A percentile compares a stretch with the other conserved stretches of the same genome.
Evolutionary conservation across 1,284 basidiomycete species (phyloP).

Genomic region (Heterobasidion irregulare): DNA sequence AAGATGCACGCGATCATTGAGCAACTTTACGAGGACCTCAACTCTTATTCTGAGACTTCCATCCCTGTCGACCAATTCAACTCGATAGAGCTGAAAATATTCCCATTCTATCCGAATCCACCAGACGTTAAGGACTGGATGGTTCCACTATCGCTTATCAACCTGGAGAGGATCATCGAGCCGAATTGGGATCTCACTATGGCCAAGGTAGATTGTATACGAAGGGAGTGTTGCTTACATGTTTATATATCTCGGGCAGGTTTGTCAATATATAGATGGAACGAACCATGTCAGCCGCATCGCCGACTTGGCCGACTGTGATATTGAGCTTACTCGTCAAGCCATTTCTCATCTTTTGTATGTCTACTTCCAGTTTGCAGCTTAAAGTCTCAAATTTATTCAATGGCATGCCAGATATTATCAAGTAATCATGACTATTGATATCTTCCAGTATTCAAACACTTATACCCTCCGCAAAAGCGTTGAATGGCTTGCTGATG

Average conservation of each 20-base stretch:
- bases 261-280: slow-evolving; percentile 81
- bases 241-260: slow-evolving; percentile 28
- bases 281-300: slow-evolving; percentile 89
- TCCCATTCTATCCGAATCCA: slow-evolving; percentile 95
- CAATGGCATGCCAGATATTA: slow-evolving; percentile 59
- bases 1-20: slow-evolving; percentile 86
- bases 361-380: slow-evolving; percentile 18
- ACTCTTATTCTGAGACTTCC: slow-evolving; percentile 93
- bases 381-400: slow-evolving; percentile 1
- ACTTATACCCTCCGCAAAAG: slow-evolving; percentile 88
- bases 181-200: slow-evolving; percentile 97
- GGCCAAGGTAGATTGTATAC: slow-evolving; percentile 48
- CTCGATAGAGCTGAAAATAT: slow-evolving; percentile 90
- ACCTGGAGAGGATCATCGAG: slow-evolving; percentile 74
- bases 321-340: slow-evolving; percentile 75
- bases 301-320: slow-evolving; percentile 87
- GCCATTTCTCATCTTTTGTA: slow-evolving; percentile 91
- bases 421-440: slow-evolving; percentile 92
- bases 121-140: slow-evolving; percentile 88
- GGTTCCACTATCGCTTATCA: slow-evolving; percentile 88
- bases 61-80: slow-evolving; percentile 86
- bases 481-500: slow-evolving; percentile 80
- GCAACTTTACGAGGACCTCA: slow-evolving; percentile 95
- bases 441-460: slow-evolving; percentile 98
- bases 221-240: slow-evolving; percentile 1